Evolutionary conservation across 1,139 yeast species (phyloP).

Genomic region (Geotrichum australiense): DNA sequence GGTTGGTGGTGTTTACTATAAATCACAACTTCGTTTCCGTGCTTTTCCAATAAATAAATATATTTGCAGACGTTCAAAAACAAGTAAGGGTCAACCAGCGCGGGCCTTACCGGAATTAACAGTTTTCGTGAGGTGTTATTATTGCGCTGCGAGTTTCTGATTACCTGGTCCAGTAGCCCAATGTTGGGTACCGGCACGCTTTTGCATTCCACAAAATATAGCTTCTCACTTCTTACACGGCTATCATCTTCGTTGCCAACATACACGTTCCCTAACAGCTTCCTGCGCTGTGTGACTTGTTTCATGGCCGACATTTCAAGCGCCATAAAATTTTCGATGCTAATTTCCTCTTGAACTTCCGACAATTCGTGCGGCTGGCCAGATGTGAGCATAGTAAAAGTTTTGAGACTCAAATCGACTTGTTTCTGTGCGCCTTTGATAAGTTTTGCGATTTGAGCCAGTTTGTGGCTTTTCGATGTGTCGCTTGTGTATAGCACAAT

Average conservation of each 20-base stretch:
- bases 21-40: background rate
- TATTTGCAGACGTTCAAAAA: slow-evolving; percentile 8
- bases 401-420: background rate
- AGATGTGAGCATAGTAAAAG: background rate
- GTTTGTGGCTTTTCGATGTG: background rate
- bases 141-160: slow-evolving; percentile 2
- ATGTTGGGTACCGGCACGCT: slow-evolving; percentile 6
- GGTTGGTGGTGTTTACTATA: slow-evolving; percentile 6
- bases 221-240: background rate
- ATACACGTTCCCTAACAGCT: background rate
- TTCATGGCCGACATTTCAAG: background rate
- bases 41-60: slow-evolving; percentile 2
- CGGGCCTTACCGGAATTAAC: slow-evolving; percentile 2
- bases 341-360: background rate
- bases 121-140: background rate
- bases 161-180: background rate
- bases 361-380: slow-evolving; percentile 5
- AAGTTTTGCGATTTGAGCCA: background rate
- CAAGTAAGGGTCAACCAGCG: slow-evolving; percentile 5
- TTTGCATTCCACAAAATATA: slow-evolving; percentile 4
- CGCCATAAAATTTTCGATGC: background rate
- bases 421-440: slow-evolving; percentile 1
- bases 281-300: background rate
- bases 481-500: slow-evolving; percentile 47
- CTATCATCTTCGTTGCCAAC: slow-evolving; percentile 3